A percentile compares a stretch with the other conserved stretches of the same genome.
These are phyloP conservation scores for Starmerella ratchasimensis DNA, from an alignment of 805 yeast genomes.

Conservation along the genomic window DNA sequence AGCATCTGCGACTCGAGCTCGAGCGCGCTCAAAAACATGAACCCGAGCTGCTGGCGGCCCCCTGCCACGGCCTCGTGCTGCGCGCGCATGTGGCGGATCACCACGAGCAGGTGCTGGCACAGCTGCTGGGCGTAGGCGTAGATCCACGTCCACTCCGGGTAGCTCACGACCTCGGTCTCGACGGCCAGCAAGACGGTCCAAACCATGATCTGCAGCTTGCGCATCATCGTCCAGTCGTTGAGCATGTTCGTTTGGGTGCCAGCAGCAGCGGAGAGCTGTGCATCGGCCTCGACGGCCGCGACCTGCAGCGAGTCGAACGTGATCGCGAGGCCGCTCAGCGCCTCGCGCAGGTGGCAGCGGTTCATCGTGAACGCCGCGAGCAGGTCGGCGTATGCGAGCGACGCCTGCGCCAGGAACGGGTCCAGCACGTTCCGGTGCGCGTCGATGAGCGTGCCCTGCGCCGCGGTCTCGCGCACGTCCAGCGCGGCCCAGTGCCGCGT, in stretches of 20 bases:
- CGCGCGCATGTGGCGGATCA: conserved; percentile 31
- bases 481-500: conserved; percentile 22
- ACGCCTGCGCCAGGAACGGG: conserved; percentile 24
- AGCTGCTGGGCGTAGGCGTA: conserved; percentile 55
- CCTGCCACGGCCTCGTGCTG: conserved; percentile 19
- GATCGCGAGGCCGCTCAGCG: conserved; percentile 40
- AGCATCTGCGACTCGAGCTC: conserved; percentile 25
- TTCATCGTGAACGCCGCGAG: conserved; percentile 44
- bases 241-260: conserved; percentile 32
- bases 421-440: conserved; percentile 17
- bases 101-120: conserved; percentile 30
- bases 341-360: conserved; percentile 71
- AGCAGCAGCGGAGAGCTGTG: conserved; percentile 13
- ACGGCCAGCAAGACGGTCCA: conserved; percentile 62
- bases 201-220: conserved; percentile 57
- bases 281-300: conserved; percentile 51
- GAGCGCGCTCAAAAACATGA: conserved; percentile 20
- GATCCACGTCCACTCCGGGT: conserved; percentile 53
- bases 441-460: conserved; percentile 13
- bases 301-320: conserved; percentile 76
- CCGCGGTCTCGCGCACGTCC: conserved; percentile 32
- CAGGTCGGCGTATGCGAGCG: conserved; percentile 36
- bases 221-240: conserved; percentile 53
- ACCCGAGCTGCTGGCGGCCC: conserved; percentile 17
- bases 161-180: conserved; percentile 57